Base-by-base conservation (phyloP, 371 early-diverging fungal genomes). In the Amoeboaphelidium protococcarum region DNA sequence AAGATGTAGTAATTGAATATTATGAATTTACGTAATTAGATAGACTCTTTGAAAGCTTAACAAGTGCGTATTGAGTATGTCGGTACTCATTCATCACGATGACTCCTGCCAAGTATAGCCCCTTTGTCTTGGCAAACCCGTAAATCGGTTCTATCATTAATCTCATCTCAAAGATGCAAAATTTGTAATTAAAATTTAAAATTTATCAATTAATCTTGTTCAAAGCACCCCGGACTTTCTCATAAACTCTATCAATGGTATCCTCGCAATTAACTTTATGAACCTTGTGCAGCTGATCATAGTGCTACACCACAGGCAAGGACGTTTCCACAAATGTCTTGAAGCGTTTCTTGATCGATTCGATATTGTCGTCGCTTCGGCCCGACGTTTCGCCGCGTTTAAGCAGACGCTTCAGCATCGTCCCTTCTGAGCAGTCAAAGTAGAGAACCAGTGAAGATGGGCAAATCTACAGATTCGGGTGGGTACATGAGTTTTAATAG, bases 261-360 rank as follows among this genome's bases (percentile, higher is more conserved):
- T 22, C 42, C 25, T 47, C 16, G 23, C 16, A 23, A 47, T 13
- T 47, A 16, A 84, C 78, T 62, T 61, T 71, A 48, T 62, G 59
- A 40, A 90, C 87, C 62, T 85, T 89, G 50, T 68, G 66, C 46
- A 63, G 51, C 52, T 72, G 67, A 23, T 59, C 69, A 56, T 72
- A 90, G 44, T 74, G 60, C 44, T 78, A 78, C 50, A 92, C 77
- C 10, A 92, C 96, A 1, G 92, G 92, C 67, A 69, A 81, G 52
- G 75, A 76, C 6, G 80, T 77, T 26, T 87, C 77, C 24, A 58
- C 54, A 51, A 87, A 95, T 0, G 78, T 78, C 6, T 54, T 59
- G 69, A 95, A 95, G 13, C 96, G 68, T 67, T 94, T 95, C 55
- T 66, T 73, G 72, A 95, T 91, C 0, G 82, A 78, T 55, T 92